Evolutionary conservation across 1,284 basidiomycete genomes (phyloP).

Genomic region (Grifola frondosa): DNA sequence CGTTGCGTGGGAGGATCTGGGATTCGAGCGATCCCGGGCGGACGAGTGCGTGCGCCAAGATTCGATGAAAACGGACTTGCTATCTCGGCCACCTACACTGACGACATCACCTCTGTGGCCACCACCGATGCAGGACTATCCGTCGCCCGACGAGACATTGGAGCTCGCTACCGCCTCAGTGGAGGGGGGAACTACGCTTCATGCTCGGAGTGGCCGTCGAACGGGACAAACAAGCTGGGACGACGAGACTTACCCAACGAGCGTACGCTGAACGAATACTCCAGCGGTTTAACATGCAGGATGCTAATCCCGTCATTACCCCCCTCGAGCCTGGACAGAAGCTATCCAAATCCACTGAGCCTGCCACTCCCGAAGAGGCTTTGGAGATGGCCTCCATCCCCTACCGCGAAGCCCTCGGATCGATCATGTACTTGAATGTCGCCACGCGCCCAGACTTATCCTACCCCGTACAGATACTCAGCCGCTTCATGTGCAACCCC

Average conservation of each 20-base stretch:
- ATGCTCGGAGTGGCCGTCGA: constrained; percentile 29
- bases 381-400: constrained; percentile 15
- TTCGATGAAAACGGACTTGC: not conserved
- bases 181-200: constrained; percentile 20
- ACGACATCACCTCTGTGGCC: constrained; percentile 20
- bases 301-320: constrained; percentile 16
- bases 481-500: constrained; percentile 3
- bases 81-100: constrained; percentile 24
- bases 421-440: constrained; percentile 28
- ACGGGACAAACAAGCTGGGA: constrained; percentile 20
- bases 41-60: constrained; percentile 18
- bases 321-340: constrained; percentile 19
- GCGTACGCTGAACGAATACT: constrained; percentile 25
- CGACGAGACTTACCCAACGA: constrained; percentile 20
- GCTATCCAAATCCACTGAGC: constrained; percentile 6
- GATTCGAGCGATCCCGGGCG: constrained; percentile 21
- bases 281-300: constrained; percentile 11
- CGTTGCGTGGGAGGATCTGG: constrained; percentile 15
- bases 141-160: constrained; percentile 12
- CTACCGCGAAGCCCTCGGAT: constrained; percentile 26
- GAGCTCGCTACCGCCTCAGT: constrained; percentile 21
- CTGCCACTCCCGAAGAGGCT: not conserved
- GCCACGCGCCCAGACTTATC: constrained; percentile 23
- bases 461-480: constrained; percentile 6
- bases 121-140: not conserved